Conservation (phyloP, 2,329 filamentous ascomycete genomes). For the Penicillium fuscoglaucum region DNA sequence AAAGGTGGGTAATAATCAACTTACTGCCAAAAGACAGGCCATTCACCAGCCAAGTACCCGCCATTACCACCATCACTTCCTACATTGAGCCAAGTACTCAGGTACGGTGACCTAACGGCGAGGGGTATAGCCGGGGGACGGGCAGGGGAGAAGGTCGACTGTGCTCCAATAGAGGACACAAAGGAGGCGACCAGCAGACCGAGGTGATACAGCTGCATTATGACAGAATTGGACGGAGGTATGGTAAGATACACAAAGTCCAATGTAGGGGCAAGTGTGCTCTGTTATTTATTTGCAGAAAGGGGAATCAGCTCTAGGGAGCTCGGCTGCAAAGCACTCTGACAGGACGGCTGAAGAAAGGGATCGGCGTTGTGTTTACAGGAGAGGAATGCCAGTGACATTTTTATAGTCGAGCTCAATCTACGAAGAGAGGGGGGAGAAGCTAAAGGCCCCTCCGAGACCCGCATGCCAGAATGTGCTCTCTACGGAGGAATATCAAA, state of each 20-base stretch:
- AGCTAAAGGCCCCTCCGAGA: slow-evolving; percentile 11
- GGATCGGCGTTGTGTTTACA: slow-evolving; percentile 29
- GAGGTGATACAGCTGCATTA: slow-evolving; percentile 33
- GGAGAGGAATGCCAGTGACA: slow-evolving; percentile 30
- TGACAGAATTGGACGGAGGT: slow-evolving; percentile 16
- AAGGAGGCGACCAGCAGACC: slow-evolving; percentile 27
- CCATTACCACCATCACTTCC: slow-evolving; percentile 63
- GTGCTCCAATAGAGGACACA: slow-evolving; percentile 25
- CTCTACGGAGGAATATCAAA: slow-evolving; percentile 17
- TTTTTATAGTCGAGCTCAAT: slow-evolving; percentile 32
- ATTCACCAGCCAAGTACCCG: slow-evolving; percentile 67
- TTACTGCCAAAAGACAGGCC: slow-evolving; percentile 69
- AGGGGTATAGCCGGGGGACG: slow-evolving; percentile 69
- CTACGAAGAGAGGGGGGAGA: slow-evolving; percentile 17
- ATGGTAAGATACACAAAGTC: slow-evolving; percentile 20
- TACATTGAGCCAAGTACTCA: slow-evolving; percentile 68
- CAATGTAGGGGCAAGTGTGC: slow-evolving; percentile 23
- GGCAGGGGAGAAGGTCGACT: slow-evolving; percentile 62
- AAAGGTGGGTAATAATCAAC: slow-evolving; percentile 28
- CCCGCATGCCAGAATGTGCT: slow-evolving; percentile 27
- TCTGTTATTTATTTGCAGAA: slow-evolving; percentile 19
- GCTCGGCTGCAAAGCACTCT: slow-evolving; percentile 5
- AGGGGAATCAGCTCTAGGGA: slow-evolving; percentile 6
- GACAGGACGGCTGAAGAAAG: slow-evolving; percentile 12
- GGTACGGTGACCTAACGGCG: slow-evolving; percentile 72